These are phyloP conservation scores for Phenoliferia sp. DNA, from an alignment of 1,284 basidiomycete genomes.

Conservation along the genomic window DNA sequence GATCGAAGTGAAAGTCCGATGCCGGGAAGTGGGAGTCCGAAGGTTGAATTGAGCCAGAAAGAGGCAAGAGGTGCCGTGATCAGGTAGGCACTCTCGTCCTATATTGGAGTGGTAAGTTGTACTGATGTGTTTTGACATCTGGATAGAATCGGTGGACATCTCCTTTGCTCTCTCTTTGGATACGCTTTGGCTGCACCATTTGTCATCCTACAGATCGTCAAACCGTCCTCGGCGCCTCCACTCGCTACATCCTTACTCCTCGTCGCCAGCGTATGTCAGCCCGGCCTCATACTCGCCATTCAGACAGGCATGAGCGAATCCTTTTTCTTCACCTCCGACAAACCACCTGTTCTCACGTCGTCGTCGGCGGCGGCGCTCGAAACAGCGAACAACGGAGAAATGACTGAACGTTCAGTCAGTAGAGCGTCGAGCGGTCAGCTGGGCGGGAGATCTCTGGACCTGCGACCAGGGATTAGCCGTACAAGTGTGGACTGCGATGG, in stretches of 20 bases:
- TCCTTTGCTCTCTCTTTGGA: not conserved
- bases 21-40: slow-evolving; percentile 12
- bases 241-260: slow-evolving; percentile 15
- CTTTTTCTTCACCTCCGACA: slow-evolving; percentile 15
- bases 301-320: slow-evolving; percentile 22
- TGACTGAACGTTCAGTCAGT: not conserved
- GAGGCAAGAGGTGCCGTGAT: slow-evolving; percentile 24
- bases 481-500: slow-evolving; percentile 8
- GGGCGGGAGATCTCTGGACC: not conserved
- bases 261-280: slow-evolving; percentile 19
- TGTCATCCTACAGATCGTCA: slow-evolving; percentile 8
- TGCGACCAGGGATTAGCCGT: slow-evolving; percentile 13
- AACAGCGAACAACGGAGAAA: not conserved
- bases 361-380: slow-evolving; percentile 15
- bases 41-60: slow-evolving; percentile 17
- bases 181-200: slow-evolving; percentile 15
- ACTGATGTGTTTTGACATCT: too few species aligned
- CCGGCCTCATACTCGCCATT: slow-evolving; percentile 14
- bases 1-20: not conserved
- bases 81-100: too few species aligned
- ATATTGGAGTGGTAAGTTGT: too few species aligned
- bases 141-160: slow-evolving; percentile 34
- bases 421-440: not conserved
- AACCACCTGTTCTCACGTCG: slow-evolving; percentile 14
- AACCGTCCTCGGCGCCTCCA: not conserved